These are phyloP conservation scores for Penicillium arizonense DNA, from an alignment of 495 filamentous ascomycete species.

Conservation along the genomic window DNA sequence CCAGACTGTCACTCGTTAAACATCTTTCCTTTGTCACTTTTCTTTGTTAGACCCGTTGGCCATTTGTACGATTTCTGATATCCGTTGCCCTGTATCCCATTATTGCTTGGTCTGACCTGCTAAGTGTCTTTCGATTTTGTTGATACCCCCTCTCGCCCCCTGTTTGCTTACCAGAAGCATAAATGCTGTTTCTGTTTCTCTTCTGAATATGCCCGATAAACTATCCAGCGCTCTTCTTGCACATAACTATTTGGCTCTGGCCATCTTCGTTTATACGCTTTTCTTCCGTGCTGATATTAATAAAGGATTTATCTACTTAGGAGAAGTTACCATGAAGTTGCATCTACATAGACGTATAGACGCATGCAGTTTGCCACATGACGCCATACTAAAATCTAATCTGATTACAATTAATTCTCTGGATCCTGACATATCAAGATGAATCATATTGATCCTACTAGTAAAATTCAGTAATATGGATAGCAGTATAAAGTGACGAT, in stretches of 20 bases:
- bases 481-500: not conserved
- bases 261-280: not conserved
- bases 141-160: slow-evolving; percentile 43
- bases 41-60: slow-evolving; percentile 8
- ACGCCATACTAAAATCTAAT: no score
- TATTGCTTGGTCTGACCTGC: slow-evolving; percentile 13
- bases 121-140: slow-evolving; percentile 27
- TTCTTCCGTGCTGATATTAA: slow-evolving; percentile 1
- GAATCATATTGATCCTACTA: no score
- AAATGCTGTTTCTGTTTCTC: slow-evolving; percentile 12
- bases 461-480: no score
- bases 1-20: slow-evolving; percentile 29
- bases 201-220: slow-evolving; percentile 16
- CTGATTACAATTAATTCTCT: slow-evolving; percentile 1
- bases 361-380: no score
- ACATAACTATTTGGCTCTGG: slow-evolving; percentile 13
- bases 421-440: not conserved
- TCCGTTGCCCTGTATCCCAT: slow-evolving; percentile 4
- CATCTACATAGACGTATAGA: no score
- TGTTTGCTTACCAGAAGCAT: slow-evolving; percentile 24
- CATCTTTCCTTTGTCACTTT: slow-evolving; percentile 30
- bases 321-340: not conserved
- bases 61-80: slow-evolving; percentile 14
- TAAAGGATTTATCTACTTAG: not conserved
- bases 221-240: slow-evolving; percentile 11